Evolutionary conservation across 108 stramenopile species (phyloP).

Genomic region (Cyclotella sp.): DNA sequence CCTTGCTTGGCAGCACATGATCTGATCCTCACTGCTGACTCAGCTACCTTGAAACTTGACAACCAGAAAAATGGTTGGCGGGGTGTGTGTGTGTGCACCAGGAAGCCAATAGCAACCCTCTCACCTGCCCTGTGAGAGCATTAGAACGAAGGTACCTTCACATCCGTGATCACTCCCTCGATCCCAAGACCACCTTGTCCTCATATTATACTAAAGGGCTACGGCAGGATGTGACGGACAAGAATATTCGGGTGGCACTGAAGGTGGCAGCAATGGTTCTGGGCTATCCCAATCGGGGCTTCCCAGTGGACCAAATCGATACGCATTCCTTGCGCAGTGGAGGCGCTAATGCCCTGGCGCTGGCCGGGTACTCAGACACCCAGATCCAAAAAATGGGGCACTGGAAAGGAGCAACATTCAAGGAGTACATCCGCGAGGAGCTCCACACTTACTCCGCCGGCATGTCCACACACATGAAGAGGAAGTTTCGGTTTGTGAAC

Average conservation of each 20-base stretch:
- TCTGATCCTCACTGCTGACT: neutral
- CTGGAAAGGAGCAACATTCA: no score
- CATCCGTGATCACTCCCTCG: neutral
- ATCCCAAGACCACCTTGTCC: neutral
- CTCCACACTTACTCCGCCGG: no score
- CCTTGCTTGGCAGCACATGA: neutral
- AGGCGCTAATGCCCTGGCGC: slow-evolving; percentile 27
- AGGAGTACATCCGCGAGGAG: no score
- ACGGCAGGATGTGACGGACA: neutral
- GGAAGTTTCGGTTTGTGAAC: no score
- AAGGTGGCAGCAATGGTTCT: slow-evolving; percentile 9
- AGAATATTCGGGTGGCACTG: neutral
- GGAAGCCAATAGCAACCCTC: neutral
- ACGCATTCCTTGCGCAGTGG: no score
- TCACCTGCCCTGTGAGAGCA: neutral
- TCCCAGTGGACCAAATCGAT: slow-evolving; percentile 8
- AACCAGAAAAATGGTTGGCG: no score
- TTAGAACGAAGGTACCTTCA: neutral
- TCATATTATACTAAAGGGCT: neutral
- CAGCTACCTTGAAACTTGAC: neutral
- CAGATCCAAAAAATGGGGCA: no score
- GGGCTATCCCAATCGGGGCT: neutral
- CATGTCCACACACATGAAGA: no score
- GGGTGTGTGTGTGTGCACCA: slow-evolving; percentile 4
- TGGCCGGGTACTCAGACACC: slow-evolving; percentile 15